phyloP scores from a whole-genome alignment of 1,139 yeast genomes.

The Candida sp. region DNA sequence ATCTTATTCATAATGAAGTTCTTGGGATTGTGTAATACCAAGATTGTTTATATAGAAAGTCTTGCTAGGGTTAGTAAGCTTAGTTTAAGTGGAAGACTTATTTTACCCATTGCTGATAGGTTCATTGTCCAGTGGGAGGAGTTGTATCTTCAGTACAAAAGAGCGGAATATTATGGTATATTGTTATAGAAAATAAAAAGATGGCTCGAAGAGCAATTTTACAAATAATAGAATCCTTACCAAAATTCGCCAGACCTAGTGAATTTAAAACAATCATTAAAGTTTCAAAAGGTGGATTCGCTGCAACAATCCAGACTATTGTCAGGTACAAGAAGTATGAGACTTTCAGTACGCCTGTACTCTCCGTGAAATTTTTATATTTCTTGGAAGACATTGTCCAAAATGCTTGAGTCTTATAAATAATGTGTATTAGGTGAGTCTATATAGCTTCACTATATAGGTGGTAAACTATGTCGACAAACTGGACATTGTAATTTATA shows the following conservation, averaged over 20 bases:
- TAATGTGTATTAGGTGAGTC: not conserved
- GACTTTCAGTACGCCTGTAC: too few species aligned
- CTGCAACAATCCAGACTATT: too few species aligned
- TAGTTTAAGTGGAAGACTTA: constrained; percentile 72
- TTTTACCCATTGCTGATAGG: constrained; percentile 69
- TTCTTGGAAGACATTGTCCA: too few species aligned
- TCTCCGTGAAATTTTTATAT: too few species aligned
- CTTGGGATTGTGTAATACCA: constrained; percentile 49
- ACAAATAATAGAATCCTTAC: too few species aligned
- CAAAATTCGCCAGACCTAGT: too few species aligned
- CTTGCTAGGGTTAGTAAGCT: constrained; percentile 77
- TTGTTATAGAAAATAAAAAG: constrained; percentile 40
- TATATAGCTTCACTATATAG: constrained; percentile 21
- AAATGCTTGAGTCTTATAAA: not conserved
- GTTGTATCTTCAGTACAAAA: constrained; percentile 48
- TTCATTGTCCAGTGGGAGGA: constrained; percentile 92
- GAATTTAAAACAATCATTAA: too few species aligned
- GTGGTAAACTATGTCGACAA: constrained; percentile 84
- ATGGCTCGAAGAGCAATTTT: too few species aligned
- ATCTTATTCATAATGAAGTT: constrained; percentile 53
- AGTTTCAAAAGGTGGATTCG: too few species aligned
- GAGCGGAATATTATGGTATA: constrained; percentile 77
- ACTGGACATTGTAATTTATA: constrained; percentile 92
- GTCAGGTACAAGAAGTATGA: too few species aligned
- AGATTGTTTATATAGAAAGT: constrained; percentile 80